phyloP scores from a whole-genome alignment of 768 basidiomycete species.

The Suillus weaverae region DNA sequence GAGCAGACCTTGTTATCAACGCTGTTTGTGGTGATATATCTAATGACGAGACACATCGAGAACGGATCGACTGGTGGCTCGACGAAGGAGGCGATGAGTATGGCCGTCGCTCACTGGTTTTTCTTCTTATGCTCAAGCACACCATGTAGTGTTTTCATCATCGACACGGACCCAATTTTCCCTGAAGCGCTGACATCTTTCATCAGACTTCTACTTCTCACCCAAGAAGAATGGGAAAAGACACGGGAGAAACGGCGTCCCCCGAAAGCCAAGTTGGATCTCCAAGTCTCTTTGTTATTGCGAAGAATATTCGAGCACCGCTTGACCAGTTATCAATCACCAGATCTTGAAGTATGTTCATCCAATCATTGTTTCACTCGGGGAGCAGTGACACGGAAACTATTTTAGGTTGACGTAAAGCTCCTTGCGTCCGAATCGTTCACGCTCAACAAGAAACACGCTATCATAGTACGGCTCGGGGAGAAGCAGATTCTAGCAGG shows the following conservation, averaged over 20 bases:
- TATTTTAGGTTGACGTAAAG: conserved; percentile 48
- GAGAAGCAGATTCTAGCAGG: conserved; percentile 69
- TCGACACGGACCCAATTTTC: conserved; percentile 52
- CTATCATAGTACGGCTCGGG: conserved; percentile 72
- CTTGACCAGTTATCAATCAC: conserved; percentile 54
- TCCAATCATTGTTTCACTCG: not conserved
- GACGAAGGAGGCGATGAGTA: conserved; percentile 91
- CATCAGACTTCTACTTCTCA: conserved; percentile 58
- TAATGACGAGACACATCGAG: conserved; percentile 28
- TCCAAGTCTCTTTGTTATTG: conserved; percentile 45
- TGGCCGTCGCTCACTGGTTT: conserved; percentile 23
- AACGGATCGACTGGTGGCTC: conserved; percentile 91
- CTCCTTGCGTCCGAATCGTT: conserved; percentile 36
- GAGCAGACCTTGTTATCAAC: conserved; percentile 65
- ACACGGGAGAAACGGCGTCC: conserved; percentile 61
- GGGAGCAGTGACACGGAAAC: conserved; percentile 3
- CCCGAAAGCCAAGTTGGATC: conserved; percentile 67
- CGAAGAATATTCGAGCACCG: conserved; percentile 50
- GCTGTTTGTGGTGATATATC: conserved; percentile 26
- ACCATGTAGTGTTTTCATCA: conserved; percentile 49
- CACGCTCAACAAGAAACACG: conserved; percentile 52
- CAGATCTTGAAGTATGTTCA: conserved; percentile 44
- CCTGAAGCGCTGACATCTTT: conserved; percentile 65
- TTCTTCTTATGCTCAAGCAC: not conserved
- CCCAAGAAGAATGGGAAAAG: conserved; percentile 59